These are phyloP conservation scores for Mortierella hygrophila DNA, from an alignment of 192 early-diverging fungal species.

Conservation along the genomic window DNA sequence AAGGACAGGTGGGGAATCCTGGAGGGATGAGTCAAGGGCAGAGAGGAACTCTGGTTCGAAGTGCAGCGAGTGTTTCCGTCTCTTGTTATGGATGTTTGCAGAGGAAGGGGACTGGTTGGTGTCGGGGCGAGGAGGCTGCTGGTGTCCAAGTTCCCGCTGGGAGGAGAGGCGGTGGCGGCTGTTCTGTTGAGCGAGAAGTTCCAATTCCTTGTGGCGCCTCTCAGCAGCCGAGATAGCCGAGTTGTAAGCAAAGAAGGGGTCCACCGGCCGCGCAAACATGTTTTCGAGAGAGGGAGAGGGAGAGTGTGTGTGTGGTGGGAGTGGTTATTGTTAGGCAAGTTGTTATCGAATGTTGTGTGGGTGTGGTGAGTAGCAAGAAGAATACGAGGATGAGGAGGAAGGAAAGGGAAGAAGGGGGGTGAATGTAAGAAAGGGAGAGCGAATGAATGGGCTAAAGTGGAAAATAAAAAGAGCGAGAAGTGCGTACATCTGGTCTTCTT, in stretches of 20 bases:
- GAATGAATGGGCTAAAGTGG: background rate
- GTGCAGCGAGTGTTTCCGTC: constrained; percentile 35
- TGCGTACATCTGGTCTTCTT: background rate
- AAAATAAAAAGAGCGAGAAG: background rate
- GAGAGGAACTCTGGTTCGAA: constrained; percentile 51
- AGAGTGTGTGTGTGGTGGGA: background rate
- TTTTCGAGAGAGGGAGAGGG: background rate
- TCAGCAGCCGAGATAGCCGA: background rate
- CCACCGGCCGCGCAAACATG: constrained; percentile 10
- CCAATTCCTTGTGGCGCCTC: constrained; percentile 1
- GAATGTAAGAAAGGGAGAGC: background rate
- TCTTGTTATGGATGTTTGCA: background rate
- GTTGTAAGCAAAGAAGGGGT: constrained; percentile 14
- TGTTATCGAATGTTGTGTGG: background rate
- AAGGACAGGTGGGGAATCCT: constrained; percentile 2
- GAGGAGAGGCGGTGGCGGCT: too few species aligned
- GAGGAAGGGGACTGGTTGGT: background rate
- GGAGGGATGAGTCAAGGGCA: constrained; percentile 36
- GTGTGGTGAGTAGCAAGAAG: background rate
- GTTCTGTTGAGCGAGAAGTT: background rate
- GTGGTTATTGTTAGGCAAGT: background rate
- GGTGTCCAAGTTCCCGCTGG: constrained; percentile 5
- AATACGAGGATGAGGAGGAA: background rate
- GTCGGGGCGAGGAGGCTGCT: constrained; percentile 10
- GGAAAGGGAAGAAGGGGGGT: too few species aligned